Conservation (phyloP, 2,329 filamentous ascomycete species). For the Colletotrichum phormii region DNA sequence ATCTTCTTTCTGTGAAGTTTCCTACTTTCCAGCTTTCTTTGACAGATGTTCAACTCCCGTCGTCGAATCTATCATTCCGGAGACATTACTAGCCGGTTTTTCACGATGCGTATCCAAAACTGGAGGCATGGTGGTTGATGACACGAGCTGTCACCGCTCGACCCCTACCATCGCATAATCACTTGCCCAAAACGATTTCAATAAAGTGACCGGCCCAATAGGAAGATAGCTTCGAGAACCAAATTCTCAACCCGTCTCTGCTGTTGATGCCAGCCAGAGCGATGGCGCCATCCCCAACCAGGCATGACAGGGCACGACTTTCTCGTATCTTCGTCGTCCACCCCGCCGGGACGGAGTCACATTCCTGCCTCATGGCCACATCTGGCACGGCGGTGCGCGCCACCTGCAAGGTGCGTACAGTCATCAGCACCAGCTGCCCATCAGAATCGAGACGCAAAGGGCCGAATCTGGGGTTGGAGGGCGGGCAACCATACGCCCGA, state of each 20-base stretch:
- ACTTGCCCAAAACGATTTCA: constrained; percentile 32
- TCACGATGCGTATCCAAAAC: neutral
- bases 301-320: constrained; percentile 19
- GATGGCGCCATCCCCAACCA: constrained; percentile 17
- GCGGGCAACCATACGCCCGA: constrained; percentile 11
- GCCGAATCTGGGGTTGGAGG: constrained; percentile 3
- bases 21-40: neutral
- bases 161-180: constrained; percentile 17
- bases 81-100: neutral
- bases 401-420: constrained; percentile 26
- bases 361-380: constrained; percentile 17
- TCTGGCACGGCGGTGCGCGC: constrained; percentile 17
- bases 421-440: constrained; percentile 18
- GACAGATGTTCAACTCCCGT: neutral
- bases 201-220: constrained; percentile 34
- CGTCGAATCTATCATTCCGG: neutral
- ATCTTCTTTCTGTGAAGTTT: neutral
- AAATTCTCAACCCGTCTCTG: neutral
- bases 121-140: constrained; percentile 6
- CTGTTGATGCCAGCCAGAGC: neutral
- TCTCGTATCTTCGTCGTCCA: constrained; percentile 29
- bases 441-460: constrained; percentile 10
- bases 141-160: constrained; percentile 21
- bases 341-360: constrained; percentile 18
- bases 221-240: constrained; percentile 6